Evolutionary conservation across 2,329 filamentous ascomycete species (phyloP).

Genomic region (Colletotrichum cuscutae): DNA sequence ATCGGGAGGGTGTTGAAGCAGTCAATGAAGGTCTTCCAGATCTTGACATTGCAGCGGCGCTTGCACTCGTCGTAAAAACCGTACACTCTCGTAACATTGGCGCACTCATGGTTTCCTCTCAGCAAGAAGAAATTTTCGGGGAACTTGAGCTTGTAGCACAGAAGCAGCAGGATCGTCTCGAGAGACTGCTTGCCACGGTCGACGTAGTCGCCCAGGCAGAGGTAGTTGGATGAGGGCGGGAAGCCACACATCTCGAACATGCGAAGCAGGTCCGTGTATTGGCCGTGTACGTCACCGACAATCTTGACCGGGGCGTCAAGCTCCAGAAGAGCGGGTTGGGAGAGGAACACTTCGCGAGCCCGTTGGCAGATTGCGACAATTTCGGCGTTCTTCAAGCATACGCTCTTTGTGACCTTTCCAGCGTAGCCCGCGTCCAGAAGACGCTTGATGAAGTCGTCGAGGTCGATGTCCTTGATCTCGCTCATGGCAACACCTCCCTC

Average conservation of each 20-base stretch:
- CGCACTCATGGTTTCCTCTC: constrained; percentile 95
- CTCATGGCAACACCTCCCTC: constrained; percentile 79
- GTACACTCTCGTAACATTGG: constrained; percentile 94
- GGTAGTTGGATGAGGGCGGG: constrained; percentile 88
- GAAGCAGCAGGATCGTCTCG: constrained; percentile 90
- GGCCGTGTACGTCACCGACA: constrained; percentile 95
- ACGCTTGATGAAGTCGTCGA: constrained; percentile 97
- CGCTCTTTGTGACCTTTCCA: constrained; percentile 96
- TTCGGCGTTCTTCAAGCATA: constrained; percentile 97
- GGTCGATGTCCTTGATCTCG: constrained; percentile 89
- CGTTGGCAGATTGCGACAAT: constrained; percentile 93
- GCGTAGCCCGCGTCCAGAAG: constrained; percentile 94
- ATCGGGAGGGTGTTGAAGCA: constrained; percentile 97
- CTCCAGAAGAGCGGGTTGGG: constrained; percentile 91
- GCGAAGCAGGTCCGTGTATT: constrained; percentile 94
- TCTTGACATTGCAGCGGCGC: constrained; percentile 92
- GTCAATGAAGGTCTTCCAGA: constrained; percentile 98
- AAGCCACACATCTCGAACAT: constrained; percentile 99
- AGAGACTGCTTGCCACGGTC: constrained; percentile 96
- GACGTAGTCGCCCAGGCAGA: constrained; percentile 96
- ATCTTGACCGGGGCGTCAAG: constrained; percentile 97
- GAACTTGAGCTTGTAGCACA: constrained; percentile 98
- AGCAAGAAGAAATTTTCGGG: constrained; percentile 98
- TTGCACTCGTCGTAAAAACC: constrained; percentile 99
- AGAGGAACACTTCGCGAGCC: constrained; percentile 88